Evolutionary conservation across 192 early-diverging fungal genomes (phyloP), one percentile per base, ranked within the genome.

Genomic region (Podila horticola): DNA sequence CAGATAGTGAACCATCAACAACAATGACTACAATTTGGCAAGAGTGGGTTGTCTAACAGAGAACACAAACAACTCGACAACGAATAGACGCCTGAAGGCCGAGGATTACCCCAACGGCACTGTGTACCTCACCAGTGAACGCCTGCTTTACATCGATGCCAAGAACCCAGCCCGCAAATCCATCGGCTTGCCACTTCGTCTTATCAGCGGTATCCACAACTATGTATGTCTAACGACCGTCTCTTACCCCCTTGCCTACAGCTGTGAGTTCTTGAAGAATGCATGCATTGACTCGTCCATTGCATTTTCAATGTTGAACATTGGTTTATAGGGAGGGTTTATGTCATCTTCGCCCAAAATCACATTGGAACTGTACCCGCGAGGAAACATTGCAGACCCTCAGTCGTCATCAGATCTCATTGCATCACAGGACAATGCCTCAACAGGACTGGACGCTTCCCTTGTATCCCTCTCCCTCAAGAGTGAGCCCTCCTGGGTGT

Each of bases 121-220:
- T 0, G 86, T 90, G 22, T 95, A 95, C 66, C 73, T 94, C 57
- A 95, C 96, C 10, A 86, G 82, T 4, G 90, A 92, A 66, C 87
- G 94, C 29, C 76, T 97, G 33, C 77, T 96, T n/a, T 97, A 95
- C 84, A 90, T 97, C 19, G 92, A 95, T 76, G 82, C 84, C 52
- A 84, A 86, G 36, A 67, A 82, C 12, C 89, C 93, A 3, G 79
- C 72, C 6, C 75, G 84, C 45, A 68, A 89, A 29, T 94, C 93
- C 9, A 83, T 90, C 9, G 87, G 85, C 20, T 58, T 92, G 29
- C 74, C 84, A 34, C 61, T 94, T 30, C 79, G 81, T 22, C 60
- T 67, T 9, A 79, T 93, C 26, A 72, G 71, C 31, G 74, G 71
- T 3, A 82, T 88, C 22, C 86, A 88, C 29, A 60, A 69, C 58